Percentiles rank a stretch among this genome's conserved stretches.
phyloP scores from a whole-genome alignment of 768 basidiomycete genomes.

The Boletellus emodensis region DNA sequence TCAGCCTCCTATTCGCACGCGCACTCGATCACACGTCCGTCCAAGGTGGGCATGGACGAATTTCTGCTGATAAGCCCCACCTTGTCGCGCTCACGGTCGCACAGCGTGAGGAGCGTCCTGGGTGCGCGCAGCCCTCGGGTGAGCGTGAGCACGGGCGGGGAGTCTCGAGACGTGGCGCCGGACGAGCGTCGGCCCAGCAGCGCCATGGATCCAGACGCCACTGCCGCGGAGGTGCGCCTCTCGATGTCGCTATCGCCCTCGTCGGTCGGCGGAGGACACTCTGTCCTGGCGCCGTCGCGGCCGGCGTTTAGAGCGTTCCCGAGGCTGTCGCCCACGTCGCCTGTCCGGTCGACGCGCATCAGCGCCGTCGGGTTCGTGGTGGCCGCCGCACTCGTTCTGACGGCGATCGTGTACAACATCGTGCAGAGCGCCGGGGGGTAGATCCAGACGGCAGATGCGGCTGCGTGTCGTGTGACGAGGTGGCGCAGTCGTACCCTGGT shows the following conservation, averaged over 20 bases:
- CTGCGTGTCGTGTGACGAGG: too few species aligned
- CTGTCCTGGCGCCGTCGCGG: neutral
- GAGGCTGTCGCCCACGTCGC: conserved; percentile 1
- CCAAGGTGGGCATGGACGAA: conserved; percentile 20
- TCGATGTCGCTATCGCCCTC: neutral
- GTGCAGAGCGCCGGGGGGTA: conserved; percentile 1
- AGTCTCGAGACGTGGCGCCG: neutral
- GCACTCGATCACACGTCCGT: conserved; percentile 14
- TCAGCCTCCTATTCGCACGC: conserved; percentile 14
- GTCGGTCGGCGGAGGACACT: neutral
- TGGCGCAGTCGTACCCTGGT: too few species aligned
- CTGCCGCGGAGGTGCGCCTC: neutral
- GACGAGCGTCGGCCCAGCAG: neutral
- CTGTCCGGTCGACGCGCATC: conserved; percentile 9
- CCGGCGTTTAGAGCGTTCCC: conserved; percentile 16
- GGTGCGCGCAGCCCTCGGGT: conserved; percentile 1
- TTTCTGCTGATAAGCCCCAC: conserved; percentile 15
- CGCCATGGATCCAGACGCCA: neutral
- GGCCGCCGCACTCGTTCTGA: conserved; percentile 10
- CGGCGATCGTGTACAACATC: conserved; percentile 16
- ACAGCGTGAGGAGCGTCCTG: conserved; percentile 4
- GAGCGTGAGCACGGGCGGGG: neutral
- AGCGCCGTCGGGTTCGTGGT: conserved; percentile 4
- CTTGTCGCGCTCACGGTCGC: conserved; percentile 2
- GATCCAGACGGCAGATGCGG: too few species aligned